A percentile compares a stretch with the other conserved stretches of the same genome.
Evolutionary conservation across 2,329 filamentous ascomycete genomes (phyloP).

Genomic region (Xylariaceae sp.): DNA sequence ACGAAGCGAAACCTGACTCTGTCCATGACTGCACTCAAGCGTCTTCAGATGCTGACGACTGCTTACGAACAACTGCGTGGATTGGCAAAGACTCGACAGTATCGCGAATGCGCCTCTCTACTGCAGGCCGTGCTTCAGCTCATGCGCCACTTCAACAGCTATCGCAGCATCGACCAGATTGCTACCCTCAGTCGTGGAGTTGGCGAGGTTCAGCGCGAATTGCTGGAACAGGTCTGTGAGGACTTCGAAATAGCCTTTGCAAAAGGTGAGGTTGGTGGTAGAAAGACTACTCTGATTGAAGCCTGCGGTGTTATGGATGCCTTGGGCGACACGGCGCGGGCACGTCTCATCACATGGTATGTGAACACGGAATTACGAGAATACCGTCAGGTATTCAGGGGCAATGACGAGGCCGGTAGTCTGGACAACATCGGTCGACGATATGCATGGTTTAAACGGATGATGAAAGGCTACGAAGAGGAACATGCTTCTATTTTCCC

Average conservation of each 20-base stretch:
- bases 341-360: slow-evolving; percentile 88
- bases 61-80: slow-evolving; percentile 94
- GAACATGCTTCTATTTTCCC: slow-evolving; percentile 90
- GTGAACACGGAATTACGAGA: slow-evolving; percentile 95
- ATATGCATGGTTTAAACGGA: slow-evolving; percentile 95
- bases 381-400: slow-evolving; percentile 91
- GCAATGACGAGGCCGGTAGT: slow-evolving; percentile 92
- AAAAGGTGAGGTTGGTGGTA: slow-evolving; percentile 71
- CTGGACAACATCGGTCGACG: slow-evolving; percentile 92
- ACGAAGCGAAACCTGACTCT: slow-evolving; percentile 95
- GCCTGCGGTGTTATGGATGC: slow-evolving; percentile 93
- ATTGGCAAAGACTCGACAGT: slow-evolving; percentile 79
- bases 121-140: slow-evolving; percentile 94
- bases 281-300: slow-evolving; percentile 69
- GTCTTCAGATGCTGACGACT: slow-evolving; percentile 96
- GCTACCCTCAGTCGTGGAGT: slow-evolving; percentile 88
- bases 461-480: slow-evolving; percentile 91
- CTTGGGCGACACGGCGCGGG: slow-evolving; percentile 78
- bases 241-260: slow-evolving; percentile 96
- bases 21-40: slow-evolving; percentile 96
- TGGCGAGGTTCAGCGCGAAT: slow-evolving; percentile 83
- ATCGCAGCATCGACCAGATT: slow-evolving; percentile 96
- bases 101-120: slow-evolving; percentile 88
- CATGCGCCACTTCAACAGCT: slow-evolving; percentile 98
- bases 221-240: slow-evolving; percentile 97